Evolutionary conservation across 495 filamentous ascomycete genomes (phyloP).

Genomic region (Aspergillus carlsbadensis): DNA sequence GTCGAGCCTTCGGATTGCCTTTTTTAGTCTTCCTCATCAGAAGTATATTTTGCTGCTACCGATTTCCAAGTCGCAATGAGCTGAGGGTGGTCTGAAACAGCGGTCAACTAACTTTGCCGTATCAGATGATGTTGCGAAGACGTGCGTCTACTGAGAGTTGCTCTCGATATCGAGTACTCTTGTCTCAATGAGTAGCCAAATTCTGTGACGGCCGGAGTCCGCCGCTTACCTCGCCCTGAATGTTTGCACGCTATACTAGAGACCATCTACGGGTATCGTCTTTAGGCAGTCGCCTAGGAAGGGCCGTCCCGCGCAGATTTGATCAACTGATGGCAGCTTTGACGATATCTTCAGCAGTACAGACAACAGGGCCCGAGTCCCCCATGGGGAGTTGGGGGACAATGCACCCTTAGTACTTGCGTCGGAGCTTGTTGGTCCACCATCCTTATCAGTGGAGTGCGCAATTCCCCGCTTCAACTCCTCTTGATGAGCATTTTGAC

Average conservation of each 20-base stretch:
- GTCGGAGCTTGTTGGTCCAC: neutral
- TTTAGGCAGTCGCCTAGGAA: too few relatives aligned
- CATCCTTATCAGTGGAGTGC: neutral
- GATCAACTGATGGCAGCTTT: neutral
- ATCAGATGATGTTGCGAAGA: too few relatives aligned
- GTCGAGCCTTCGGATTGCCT: constrained; percentile 5
- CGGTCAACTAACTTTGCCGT: too few relatives aligned
- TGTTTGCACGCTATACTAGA: too few relatives aligned
- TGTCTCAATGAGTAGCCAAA: too few relatives aligned
- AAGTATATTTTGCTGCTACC: neutral
- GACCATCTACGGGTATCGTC: too few relatives aligned
- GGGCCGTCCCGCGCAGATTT: neutral
- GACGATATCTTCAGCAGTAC: neutral
- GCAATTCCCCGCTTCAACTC: constrained; percentile 1
- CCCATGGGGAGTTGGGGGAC: neutral
- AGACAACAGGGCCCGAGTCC: neutral
- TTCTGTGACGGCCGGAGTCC: too few relatives aligned
- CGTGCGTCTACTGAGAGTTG: too few relatives aligned
- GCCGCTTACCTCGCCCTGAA: too few relatives aligned
- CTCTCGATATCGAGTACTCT: too few relatives aligned
- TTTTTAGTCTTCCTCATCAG: neutral
- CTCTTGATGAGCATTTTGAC: neutral
- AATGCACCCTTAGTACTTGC: neutral
- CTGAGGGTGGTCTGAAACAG: too few relatives aligned
- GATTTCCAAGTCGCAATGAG: neutral